Evolutionary conservation across 179 eudicot genomes (phyloP), one percentile per base, ranked within the genome.

Genomic region (Gypsophila paniculata): DNA sequence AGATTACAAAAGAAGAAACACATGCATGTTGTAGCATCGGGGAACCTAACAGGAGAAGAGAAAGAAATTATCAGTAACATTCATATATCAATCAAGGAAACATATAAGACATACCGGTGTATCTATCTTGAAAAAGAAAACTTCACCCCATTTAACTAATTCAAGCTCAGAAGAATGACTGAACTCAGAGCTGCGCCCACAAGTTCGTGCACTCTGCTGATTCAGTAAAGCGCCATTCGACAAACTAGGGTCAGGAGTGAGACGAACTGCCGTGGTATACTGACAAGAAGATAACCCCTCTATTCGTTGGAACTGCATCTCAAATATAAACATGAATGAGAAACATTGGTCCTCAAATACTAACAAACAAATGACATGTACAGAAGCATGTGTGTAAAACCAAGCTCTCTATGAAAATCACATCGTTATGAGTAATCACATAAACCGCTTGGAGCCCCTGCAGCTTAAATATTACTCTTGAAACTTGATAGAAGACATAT

Each of bases 181-280:
- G 61, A 55, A 44, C 77, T 76, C 84, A 14, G 95, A 81, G 73
- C 78, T 79, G 77, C 77, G 77, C 42, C 96, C 97, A 68, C 85
- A 71, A 21, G 99, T 94, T 46, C 97, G 97, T 65, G 90, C 99
- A 82, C 86, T 86, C 83, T 91, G 99, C 79, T 86, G 86, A 67
- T 80, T 77, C 34, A 85, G 79, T 59, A 66, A 72, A 68, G 78
- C 74, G 73, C 77, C 87, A 74, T 79, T 76, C 23, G 83, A 59
- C 9, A 58, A 55, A 69, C 78, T 75, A 70, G 83, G 86, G 52
- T 85, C 84, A 26, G 73, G 80, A 65, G 70, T 69, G 73, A 94
- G 81, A 65, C 84, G 91, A 71, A 90, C 80, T 63, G 84, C 91
- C 52, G 90, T 84, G 65, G 88, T 76, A 78, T 86, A 94, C 65